These are phyloP conservation scores for Termitomyces sp. DNA, from an alignment of 768 basidiomycete species.

Conservation along the genomic window DNA sequence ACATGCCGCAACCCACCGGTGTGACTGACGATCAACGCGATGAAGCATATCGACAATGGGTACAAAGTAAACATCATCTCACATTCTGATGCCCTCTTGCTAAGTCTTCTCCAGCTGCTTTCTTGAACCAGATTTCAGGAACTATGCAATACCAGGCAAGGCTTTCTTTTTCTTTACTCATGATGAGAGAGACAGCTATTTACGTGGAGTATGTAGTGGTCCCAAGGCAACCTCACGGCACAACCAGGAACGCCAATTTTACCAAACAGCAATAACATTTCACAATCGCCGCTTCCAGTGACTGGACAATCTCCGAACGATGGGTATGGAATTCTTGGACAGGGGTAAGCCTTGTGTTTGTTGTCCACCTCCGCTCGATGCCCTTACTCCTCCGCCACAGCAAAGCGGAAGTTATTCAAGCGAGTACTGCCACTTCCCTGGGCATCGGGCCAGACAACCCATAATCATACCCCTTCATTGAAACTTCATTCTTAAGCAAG, in stretches of 20 bases:
- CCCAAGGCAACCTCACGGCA: slow-evolving; percentile 44
- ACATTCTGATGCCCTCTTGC: not conserved
- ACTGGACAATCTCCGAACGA: slow-evolving; percentile 60
- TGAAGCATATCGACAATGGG: slow-evolving; percentile 50
- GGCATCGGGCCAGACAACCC: slow-evolving; percentile 23
- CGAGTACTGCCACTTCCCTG: slow-evolving; percentile 26
- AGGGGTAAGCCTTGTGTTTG: slow-evolving; percentile 25
- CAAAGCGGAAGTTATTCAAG: slow-evolving; percentile 22
- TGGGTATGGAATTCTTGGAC: slow-evolving; percentile 45
- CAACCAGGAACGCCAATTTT: slow-evolving; percentile 40
- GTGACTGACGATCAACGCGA: slow-evolving; percentile 49
- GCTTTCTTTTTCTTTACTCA: not conserved
- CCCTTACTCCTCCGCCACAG: slow-evolving; percentile 13
- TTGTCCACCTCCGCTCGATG: not conserved
- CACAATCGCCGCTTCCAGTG: slow-evolving; percentile 20
- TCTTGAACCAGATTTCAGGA: too few relatives aligned
- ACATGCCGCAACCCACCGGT: slow-evolving; percentile 30
- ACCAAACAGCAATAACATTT: slow-evolving; percentile 25
- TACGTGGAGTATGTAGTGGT: slow-evolving; percentile 38
- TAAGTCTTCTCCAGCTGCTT: slow-evolving; percentile 28
- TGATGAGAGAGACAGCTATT: not conserved
- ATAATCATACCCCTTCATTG: not conserved
- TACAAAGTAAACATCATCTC: slow-evolving; percentile 27
- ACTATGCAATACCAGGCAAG: slow-evolving; percentile 43
- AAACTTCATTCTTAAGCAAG: not conserved